Percentiles rank a stretch among this genome's conserved stretches.
These are phyloP conservation scores for Lasiodiplodia sp. DNA, from an alignment of 2,329 filamentous ascomycete species.

Conservation along the genomic window DNA sequence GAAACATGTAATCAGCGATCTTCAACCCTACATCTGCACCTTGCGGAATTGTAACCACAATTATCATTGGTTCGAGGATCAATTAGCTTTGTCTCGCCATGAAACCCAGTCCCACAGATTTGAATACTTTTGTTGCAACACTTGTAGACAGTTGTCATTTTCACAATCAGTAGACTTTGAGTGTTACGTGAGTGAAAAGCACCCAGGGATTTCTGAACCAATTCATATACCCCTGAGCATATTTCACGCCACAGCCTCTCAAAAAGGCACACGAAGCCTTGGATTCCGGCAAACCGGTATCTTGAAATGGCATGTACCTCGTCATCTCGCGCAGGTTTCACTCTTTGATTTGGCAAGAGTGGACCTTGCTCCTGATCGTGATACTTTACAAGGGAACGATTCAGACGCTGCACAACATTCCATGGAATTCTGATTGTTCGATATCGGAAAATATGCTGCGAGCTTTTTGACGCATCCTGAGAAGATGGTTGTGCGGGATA, in stretches of 20 bases:
- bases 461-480: too few species aligned
- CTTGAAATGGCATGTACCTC: constrained; percentile 30
- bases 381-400: neutral
- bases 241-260: constrained; percentile 13
- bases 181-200: constrained; percentile 27
- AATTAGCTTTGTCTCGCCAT: constrained; percentile 31
- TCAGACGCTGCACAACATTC: neutral
- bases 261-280: constrained; percentile 26
- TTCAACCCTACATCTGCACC: constrained; percentile 32
- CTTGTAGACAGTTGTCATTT: constrained; percentile 18
- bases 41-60: constrained; percentile 25
- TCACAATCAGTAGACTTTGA: constrained; percentile 9
- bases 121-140: constrained; percentile 31
- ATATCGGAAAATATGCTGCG: too few species aligned
- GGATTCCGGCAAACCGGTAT: constrained; percentile 23
- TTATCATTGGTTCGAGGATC: constrained; percentile 24
- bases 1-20: constrained; percentile 31
- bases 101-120: constrained; percentile 31
- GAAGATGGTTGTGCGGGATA: too few species aligned
- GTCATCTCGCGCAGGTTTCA: constrained; percentile 31
- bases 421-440: too few species aligned
- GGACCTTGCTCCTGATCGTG: constrained; percentile 9
- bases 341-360: constrained; percentile 31
- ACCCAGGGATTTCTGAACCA: constrained; percentile 4
- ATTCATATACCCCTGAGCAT: constrained; percentile 4